Evolutionary conservation across 208 protist genomes (phyloP), one percentile per base, ranked within the genome.

Genomic region (Sergeia podlipaevii): DNA sequence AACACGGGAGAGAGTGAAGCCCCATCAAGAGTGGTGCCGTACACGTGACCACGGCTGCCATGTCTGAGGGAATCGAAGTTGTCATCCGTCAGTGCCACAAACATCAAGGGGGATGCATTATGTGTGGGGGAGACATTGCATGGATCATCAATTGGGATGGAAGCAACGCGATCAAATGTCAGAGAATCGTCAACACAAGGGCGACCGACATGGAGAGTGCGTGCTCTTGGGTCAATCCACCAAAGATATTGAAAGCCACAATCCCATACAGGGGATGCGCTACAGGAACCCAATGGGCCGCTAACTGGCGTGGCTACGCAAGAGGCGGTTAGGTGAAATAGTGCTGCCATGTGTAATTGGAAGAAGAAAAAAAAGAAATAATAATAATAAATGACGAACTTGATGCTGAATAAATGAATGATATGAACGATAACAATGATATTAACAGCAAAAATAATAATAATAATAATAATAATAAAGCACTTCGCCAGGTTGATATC

Each of bases 151-250:
- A 29, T 2, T n/a, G 66, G 66, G 4, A 73, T 29, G 38, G 54
- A 26, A 4, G 47, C 59, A 8, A 55, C 66, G 38, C 53, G 66
- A 42, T 67, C 66, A 23, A 73, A 73, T 11, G 55, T 47, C 8
- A 2, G 6, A 3, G 36, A 23, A 41, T 33, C 48, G 37, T 44
- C 39, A 3, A 30, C 20, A 6, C 43, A 28, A 3, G 60, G 36
- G 23, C 65, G 58, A 10, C 26, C 66, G 11, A 73, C 46, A 42
- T 53, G 67, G 1, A 73, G 45, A 21, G 46, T 37, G 21, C 62
- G 41, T 3, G 53, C 59, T 15, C 60, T 5, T 26, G 57, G 55
- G 53, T 73, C 66, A 10, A 67, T 51, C 66, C 66, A 73, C 66
- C 66, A 73, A 10, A 73, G 18, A 26, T 47, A 36, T 7, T 48